Percentiles rank a stretch among this genome's conserved stretches.
Conservation (phyloP, 176 grass and related monocot species). For the Panicum miliaceum region DNA sequence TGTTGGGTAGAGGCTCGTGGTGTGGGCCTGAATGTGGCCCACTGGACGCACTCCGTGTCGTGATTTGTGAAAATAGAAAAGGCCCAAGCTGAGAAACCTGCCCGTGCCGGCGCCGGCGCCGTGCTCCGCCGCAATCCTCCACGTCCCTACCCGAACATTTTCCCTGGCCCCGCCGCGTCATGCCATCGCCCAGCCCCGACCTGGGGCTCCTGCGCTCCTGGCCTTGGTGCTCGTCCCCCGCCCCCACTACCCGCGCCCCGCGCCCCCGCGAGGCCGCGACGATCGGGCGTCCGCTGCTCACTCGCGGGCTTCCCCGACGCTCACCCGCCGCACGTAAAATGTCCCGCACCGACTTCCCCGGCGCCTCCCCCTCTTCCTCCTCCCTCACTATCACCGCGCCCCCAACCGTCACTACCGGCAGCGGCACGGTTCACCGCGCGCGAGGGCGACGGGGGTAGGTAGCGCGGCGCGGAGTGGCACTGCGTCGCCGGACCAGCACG, state of each 20-base stretch:
- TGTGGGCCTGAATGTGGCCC: too few relatives aligned
- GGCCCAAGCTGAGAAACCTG: too few relatives aligned
- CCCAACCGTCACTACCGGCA: neutral
- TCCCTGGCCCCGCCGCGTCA: too few relatives aligned
- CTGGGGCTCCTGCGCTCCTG: too few relatives aligned
- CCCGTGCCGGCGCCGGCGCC: too few relatives aligned
- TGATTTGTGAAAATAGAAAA: too few relatives aligned
- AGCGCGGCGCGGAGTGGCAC: neutral
- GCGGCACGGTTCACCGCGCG: neutral
- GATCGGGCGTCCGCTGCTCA: constrained; percentile 45
- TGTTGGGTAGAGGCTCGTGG: too few relatives aligned
- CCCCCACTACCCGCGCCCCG: constrained; percentile 7
- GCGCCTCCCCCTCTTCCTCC: constrained; percentile 24
- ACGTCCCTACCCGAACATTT: too few relatives aligned
- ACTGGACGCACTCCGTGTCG: too few relatives aligned
- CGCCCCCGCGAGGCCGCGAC: constrained; percentile 40
- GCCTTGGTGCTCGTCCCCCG: neutral
- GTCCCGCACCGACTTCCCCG: constrained; percentile 21
- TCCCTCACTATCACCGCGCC: constrained; percentile 31
- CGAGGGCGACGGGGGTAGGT: neutral
- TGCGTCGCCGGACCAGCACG: neutral
- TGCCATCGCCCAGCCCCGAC: neutral
- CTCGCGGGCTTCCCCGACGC: neutral
- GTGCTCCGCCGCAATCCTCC: too few relatives aligned
- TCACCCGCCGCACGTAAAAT: constrained; percentile 45